Evolutionary conservation across 129 eudicot genomes (phyloP).

Genomic region (Smallanthus sonchifolius): DNA sequence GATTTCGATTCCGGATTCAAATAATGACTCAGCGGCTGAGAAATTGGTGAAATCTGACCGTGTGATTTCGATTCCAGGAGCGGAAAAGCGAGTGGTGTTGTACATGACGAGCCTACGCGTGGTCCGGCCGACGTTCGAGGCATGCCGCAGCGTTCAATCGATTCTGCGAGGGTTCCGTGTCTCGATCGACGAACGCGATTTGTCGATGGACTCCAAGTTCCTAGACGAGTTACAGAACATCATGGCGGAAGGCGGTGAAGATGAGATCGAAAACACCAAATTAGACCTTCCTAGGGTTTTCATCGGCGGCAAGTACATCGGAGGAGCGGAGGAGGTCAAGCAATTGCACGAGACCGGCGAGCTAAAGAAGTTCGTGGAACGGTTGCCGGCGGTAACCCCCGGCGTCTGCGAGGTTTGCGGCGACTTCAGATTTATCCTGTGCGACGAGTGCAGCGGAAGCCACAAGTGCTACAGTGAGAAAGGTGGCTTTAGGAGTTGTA

Average conservation of each 20-base stretch:
- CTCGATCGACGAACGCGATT: slow-evolving; percentile 79
- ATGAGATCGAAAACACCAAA: slow-evolving; percentile 24
- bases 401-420: slow-evolving; percentile 76
- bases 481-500: slow-evolving; percentile 72
- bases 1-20: slow-evolving; percentile 16
- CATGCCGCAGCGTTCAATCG: slow-evolving; percentile 59
- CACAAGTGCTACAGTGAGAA: slow-evolving; percentile 70
- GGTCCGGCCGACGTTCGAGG: slow-evolving; percentile 84
- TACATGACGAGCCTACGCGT: slow-evolving; percentile 78
- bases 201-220: slow-evolving; percentile 74
- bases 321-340: slow-evolving; percentile 83
- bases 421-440: slow-evolving; percentile 72
- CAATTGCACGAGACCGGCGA: slow-evolving; percentile 86
- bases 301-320: slow-evolving; percentile 79
- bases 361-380: slow-evolving; percentile 59
- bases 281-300: slow-evolving; percentile 73
- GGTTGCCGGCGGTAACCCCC: slow-evolving; percentile 42
- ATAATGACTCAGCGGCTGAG: no score
- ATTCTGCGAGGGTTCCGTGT: slow-evolving; percentile 68
- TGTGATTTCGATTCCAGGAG: slow-evolving; percentile 43
- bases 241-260: slow-evolving; percentile 22
- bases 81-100: slow-evolving; percentile 54
- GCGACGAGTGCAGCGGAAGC: slow-evolving; percentile 84
- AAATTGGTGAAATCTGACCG: slow-evolving; percentile 13
- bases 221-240: slow-evolving; percentile 52